Percentiles rank a stretch among this genome's conserved stretches.
These are phyloP conservation scores for Rhizophora mangle DNA, from an alignment of 345 rosid genomes.

Conservation along the genomic window DNA sequence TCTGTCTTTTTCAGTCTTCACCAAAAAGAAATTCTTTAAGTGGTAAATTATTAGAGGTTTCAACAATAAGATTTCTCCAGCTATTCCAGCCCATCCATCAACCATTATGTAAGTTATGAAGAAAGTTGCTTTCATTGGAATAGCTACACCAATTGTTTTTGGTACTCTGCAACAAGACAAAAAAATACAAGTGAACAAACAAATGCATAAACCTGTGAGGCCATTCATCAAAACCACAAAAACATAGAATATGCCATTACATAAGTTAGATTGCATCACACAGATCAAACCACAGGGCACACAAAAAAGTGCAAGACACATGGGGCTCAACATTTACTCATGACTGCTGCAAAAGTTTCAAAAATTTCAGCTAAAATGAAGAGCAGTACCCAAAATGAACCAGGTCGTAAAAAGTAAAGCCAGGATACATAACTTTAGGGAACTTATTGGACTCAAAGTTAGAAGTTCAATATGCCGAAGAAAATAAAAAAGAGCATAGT, in stretches of 20 bases:
- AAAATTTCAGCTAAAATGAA: too few species aligned
- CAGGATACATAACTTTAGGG: background rate
- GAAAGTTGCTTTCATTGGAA: slow-evolving; percentile 92
- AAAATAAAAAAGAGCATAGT: too few species aligned
- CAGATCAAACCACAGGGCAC: background rate
- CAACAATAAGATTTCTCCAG: slow-evolving; percentile 80
- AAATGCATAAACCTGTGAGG: background rate
- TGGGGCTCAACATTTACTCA: too few species aligned
- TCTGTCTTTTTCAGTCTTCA: slow-evolving; percentile 93
- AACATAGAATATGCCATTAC: background rate
- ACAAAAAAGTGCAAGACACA: too few species aligned
- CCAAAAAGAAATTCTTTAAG: slow-evolving; percentile 81
- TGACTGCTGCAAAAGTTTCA: too few species aligned
- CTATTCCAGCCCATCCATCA: slow-evolving; percentile 98
- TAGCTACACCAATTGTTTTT: slow-evolving; percentile 72
- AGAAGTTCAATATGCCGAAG: too few species aligned
- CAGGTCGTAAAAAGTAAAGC: background rate
- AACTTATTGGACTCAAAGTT: background rate
- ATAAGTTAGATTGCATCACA: background rate
- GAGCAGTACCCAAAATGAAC: too few species aligned
- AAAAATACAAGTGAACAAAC: background rate
- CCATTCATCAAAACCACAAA: background rate
- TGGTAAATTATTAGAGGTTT: slow-evolving; percentile 80
- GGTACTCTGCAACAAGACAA: slow-evolving; percentile 57
- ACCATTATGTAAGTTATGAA: slow-evolving; percentile 95